Base-by-base conservation (phyloP, 2,329 filamentous ascomycete species). In the Fusarium sp. region DNA sequence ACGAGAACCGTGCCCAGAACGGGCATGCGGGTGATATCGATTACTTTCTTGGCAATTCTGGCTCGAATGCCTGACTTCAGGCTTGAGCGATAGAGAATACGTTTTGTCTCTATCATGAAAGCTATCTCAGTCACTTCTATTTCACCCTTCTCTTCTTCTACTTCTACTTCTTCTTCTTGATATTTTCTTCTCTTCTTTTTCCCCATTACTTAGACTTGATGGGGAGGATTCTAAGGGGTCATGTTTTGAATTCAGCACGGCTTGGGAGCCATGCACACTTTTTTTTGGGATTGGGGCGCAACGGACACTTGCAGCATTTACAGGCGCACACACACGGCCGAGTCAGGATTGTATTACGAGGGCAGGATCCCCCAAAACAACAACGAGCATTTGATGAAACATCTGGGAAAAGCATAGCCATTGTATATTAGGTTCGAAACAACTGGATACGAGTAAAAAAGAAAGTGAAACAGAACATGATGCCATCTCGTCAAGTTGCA, bases 21-120 rank as follows among this genome's bases (percentile, higher is more conserved):
- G 92, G 90, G 0, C 87, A 90, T 12, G 91, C 91, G 14, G 91
- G 87, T 70, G 92, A 95, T 76, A 81, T 96, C 74, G 92, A 95
- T 77, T 94, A 93, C 80, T 94, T 94, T 75, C 81, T 94, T 29
- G 78, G 75, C 22, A 75, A 77, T 24, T 64, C 76, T 10, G 67
- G 61, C 7, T 49, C 52, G 29, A 71, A 52, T 46, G 58, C 65
- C 22, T 70, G 56, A 70, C 24, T 42, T 20, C n/a, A 22, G 6
- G 37, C 24, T 30, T 53, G 25, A 53, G 18, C 24, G 44, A 49
- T 29, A 20, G 29, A 7, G 14, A 20, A n/a, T n/a, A 51, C 27
- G 13, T 29, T 51, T 44, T 13, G n/a, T 52, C 16, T 29, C 24
- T n/a, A 52, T 27, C 25, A 37, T n/a, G 24, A 25, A 20, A 42